These are phyloP conservation scores for Teratosphaeria zuluensis DNA, from an alignment of 2,329 filamentous ascomycete species.

Conservation along the genomic window DNA sequence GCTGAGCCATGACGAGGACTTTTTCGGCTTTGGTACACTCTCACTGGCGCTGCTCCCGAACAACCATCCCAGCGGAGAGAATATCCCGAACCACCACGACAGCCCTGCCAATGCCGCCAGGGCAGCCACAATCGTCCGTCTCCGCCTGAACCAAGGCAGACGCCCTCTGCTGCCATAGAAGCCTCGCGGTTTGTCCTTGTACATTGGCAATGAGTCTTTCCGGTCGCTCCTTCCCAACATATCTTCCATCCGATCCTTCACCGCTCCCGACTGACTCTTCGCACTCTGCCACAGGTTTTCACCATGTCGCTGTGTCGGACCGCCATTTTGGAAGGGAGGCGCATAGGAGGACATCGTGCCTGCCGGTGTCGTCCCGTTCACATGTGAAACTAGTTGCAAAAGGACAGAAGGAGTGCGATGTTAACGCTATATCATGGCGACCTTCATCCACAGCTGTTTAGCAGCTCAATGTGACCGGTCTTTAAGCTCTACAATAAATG, in stretches of 20 bases:
- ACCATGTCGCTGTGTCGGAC: slow-evolving; percentile 33
- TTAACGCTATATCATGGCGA: neutral
- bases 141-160: slow-evolving; percentile 51
- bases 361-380: neutral
- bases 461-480: neutral
- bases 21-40: slow-evolving; percentile 3
- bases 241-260: neutral
- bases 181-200: slow-evolving; percentile 95
- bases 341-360: neutral
- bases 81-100: slow-evolving; percentile 58
- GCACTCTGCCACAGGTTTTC: slow-evolving; percentile 13
- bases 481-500: neutral
- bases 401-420: neutral
- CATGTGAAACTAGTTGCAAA: neutral
- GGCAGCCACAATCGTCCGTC: slow-evolving; percentile 48
- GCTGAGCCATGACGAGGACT: slow-evolving; percentile 11
- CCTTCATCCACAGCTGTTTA: neutral
- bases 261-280: neutral
- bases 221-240: slow-evolving; percentile 34
- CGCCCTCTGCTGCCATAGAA: slow-evolving; percentile 51
- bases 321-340: neutral
- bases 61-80: slow-evolving; percentile 31
- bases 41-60: slow-evolving; percentile 4
- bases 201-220: slow-evolving; percentile 67
- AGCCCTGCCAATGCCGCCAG: slow-evolving; percentile 49